phyloP scores from a whole-genome alignment of 306 rosid genomes.

The Castanea sativa region DNA sequence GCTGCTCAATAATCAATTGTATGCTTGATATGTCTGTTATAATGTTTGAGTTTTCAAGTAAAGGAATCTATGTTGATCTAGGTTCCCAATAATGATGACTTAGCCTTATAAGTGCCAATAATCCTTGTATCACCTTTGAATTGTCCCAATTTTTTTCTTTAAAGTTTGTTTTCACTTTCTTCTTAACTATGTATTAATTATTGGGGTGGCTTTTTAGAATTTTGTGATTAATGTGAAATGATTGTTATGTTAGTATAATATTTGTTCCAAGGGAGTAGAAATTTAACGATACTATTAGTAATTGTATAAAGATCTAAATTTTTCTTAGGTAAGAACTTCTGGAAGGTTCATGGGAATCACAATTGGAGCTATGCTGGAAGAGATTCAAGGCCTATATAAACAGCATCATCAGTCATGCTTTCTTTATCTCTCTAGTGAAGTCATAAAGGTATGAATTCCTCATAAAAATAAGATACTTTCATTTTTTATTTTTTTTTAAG shows the following conservation, averaged over 20 bases:
- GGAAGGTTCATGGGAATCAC: conserved; percentile 95
- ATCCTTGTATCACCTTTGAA: neutral
- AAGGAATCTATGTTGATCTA: neutral
- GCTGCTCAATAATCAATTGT: neutral
- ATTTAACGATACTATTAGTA: neutral
- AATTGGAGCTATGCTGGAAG: conserved; percentile 97
- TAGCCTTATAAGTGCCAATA: neutral
- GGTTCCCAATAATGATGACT: neutral
- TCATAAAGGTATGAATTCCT: conserved; percentile 72
- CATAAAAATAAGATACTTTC: neutral
- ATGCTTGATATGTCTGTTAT: neutral
- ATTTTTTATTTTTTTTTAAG: neutral
- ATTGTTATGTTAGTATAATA: neutral
- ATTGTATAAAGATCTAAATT: conserved; percentile 24
- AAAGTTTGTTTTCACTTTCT: neutral
- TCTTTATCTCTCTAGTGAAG: conserved; percentile 98
- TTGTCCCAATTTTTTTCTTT: neutral
- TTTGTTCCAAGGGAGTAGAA: neutral
- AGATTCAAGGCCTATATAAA: conserved; percentile 86
- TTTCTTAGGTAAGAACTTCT: conserved; percentile 91
- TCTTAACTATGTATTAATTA: neutral
- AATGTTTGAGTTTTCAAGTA: neutral
- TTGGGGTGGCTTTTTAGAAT: neutral
- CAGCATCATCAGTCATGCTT: conserved; percentile 98
- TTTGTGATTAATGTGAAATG: neutral